These are phyloP conservation scores for Puccinia triticina DNA, from an alignment of 1,284 basidiomycete genomes.

Conservation along the genomic window DNA sequence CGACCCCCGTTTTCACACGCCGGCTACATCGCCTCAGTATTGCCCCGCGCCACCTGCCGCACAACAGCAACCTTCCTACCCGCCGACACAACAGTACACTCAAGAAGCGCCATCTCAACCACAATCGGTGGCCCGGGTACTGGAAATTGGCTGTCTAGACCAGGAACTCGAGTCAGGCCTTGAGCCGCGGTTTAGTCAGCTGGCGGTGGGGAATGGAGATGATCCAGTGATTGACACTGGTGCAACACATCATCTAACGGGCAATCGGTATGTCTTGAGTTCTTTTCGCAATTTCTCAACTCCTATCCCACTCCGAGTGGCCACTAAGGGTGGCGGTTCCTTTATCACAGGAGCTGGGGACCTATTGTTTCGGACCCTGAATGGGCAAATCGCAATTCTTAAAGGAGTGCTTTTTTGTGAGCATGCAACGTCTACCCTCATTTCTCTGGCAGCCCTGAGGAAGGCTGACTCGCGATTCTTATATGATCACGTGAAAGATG, in stretches of 20 bases:
- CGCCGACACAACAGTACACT: no score
- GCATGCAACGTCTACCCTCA: neutral
- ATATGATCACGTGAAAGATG: neutral
- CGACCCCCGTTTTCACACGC: no score
- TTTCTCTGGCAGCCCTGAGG: neutral
- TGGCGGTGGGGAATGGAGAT: neutral
- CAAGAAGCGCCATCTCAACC: no score
- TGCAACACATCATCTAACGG: slow-evolving; percentile 5
- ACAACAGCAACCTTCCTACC: no score
- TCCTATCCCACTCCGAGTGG: slow-evolving; percentile 6
- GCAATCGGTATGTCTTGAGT: neutral
- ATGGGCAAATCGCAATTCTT: neutral
- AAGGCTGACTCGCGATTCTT: neutral
- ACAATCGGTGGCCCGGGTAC: neutral
- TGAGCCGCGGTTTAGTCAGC: neutral
- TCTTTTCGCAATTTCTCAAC: neutral
- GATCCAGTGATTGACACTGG: neutral
- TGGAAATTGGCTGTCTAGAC: neutral
- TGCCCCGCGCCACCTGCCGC: no score
- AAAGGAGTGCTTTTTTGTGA: slow-evolving; percentile 5
- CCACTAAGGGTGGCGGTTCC: slow-evolving; percentile 1
- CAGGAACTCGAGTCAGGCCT: neutral
- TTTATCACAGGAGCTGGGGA: slow-evolving; percentile 3
- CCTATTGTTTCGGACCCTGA: neutral
- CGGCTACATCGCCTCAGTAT: no score